Conservation (phyloP, 106 monocot species). For the Gastrodia elata region DNA sequence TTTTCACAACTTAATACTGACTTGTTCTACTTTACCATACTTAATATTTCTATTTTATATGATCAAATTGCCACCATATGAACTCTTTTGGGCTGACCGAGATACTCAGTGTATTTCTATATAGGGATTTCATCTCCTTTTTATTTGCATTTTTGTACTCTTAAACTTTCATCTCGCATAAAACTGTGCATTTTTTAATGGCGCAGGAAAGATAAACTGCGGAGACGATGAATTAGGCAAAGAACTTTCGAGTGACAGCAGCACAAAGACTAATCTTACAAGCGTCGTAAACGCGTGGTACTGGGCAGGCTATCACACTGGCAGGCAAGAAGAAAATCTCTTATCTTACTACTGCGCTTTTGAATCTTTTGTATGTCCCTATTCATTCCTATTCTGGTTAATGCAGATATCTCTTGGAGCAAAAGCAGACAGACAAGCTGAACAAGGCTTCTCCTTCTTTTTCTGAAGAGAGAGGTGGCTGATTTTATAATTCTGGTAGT, state of each 20-base stretch:
- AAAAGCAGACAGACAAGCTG: not conserved
- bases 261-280: slow-evolving; percentile 34
- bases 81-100: too few relatives aligned
- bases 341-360: not conserved
- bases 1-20: not conserved
- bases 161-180: not conserved
- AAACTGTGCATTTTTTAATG: not conserved
- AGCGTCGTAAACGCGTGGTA: slow-evolving; percentile 58
- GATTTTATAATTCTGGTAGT: too few relatives aligned
- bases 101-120: too few relatives aligned
- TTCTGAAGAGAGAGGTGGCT: not conserved
- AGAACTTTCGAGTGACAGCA: slow-evolving; percentile 4
- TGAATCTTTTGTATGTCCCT: not conserved
- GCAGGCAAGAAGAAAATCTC: slow-evolving; percentile 37
- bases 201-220: slow-evolving; percentile 4
- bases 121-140: not conserved
- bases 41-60: not conserved
- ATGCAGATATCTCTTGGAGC: slow-evolving; percentile 5
- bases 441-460: not conserved
- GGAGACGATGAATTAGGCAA: slow-evolving; percentile 8
- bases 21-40: not conserved
- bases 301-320: slow-evolving; percentile 61
- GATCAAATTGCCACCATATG: not conserved
- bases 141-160: not conserved
- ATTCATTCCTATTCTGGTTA: not conserved